Percentiles rank a stretch among this genome's conserved stretches.
These are phyloP conservation scores for Phytophthora pisi DNA, from an alignment of 352 stramenopile genomes.

Conservation along the genomic window DNA sequence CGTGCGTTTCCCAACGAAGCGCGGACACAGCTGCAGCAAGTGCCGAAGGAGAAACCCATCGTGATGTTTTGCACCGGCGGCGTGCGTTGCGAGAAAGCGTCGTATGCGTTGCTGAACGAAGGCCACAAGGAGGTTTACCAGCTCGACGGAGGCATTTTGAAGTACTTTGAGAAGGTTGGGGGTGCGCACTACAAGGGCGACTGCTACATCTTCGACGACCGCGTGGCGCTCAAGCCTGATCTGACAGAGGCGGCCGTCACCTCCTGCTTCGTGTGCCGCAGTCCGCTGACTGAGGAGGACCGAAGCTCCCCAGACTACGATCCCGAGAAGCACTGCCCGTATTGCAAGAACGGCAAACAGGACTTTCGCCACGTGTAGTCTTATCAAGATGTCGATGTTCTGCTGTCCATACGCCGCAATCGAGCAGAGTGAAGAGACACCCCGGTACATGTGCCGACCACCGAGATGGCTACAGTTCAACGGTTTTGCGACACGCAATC, in stretches of 20 bases:
- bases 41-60: constrained; percentile 76
- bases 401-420: too few relatives aligned
- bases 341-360: constrained; percentile 60
- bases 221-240: constrained; percentile 66
- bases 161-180: constrained; percentile 81
- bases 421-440: too few relatives aligned
- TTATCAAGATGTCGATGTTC: too few relatives aligned
- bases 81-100: constrained; percentile 78
- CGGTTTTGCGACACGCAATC: constrained; percentile 5
- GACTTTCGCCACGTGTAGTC: constrained; percentile 41
- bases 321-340: constrained; percentile 51
- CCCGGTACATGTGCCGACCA: constrained; percentile 2
- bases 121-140: constrained; percentile 70
- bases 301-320: constrained; percentile 51
- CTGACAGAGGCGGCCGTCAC: constrained; percentile 49
- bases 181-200: constrained; percentile 72
- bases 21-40: constrained; percentile 43
- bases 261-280: constrained; percentile 66
- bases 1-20: constrained; percentile 57
- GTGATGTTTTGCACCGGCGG: constrained; percentile 85
- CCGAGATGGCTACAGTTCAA: constrained; percentile 19
- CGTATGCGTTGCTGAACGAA: constrained; percentile 63
- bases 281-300: constrained; percentile 57
- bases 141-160: constrained; percentile 76
- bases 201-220: constrained; percentile 85